phyloP scores from a whole-genome alignment of 2,329 filamentous ascomycete genomes.

The Cryphonectria nitschkei region DNA sequence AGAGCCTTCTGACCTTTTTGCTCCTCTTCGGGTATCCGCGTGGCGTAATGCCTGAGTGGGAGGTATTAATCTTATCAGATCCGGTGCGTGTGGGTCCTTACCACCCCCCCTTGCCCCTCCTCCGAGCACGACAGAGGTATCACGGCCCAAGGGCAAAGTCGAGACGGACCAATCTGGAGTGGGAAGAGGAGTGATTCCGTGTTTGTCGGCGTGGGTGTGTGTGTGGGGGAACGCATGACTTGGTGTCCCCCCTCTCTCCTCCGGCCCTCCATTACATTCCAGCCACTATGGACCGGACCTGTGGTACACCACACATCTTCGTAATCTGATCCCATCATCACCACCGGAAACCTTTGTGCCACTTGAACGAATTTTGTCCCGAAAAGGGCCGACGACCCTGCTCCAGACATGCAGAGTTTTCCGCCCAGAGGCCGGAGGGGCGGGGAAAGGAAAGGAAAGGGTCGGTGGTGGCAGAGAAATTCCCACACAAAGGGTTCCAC shows the following conservation, averaged over 20 bases:
- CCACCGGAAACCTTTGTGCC: background rate
- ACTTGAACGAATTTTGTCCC: background rate
- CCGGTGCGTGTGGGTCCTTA: conserved; percentile 5
- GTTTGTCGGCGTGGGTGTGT: background rate
- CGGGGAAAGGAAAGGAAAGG: background rate
- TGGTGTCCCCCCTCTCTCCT: background rate
- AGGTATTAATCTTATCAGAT: conserved; percentile 14
- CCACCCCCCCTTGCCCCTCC: background rate
- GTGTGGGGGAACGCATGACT: background rate
- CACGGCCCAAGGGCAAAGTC: background rate
- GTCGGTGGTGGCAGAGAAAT: background rate
- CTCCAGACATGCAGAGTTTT: conserved; percentile 6
- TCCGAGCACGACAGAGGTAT: conserved; percentile 1
- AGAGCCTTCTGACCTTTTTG: background rate
- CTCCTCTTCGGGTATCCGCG: background rate
- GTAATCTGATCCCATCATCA: background rate
- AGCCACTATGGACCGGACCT: too few relatives aligned
- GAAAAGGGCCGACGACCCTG: background rate
- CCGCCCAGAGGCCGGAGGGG: background rate
- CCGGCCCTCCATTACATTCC: too few relatives aligned
- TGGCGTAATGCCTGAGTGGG: conserved; percentile 1
- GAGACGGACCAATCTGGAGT: background rate
- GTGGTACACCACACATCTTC: background rate
- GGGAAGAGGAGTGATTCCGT: background rate
- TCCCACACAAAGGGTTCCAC: background rate